Evolutionary conservation across 371 early-diverging fungal species (phyloP).

Genomic region (Haplosporangium sp.): DNA sequence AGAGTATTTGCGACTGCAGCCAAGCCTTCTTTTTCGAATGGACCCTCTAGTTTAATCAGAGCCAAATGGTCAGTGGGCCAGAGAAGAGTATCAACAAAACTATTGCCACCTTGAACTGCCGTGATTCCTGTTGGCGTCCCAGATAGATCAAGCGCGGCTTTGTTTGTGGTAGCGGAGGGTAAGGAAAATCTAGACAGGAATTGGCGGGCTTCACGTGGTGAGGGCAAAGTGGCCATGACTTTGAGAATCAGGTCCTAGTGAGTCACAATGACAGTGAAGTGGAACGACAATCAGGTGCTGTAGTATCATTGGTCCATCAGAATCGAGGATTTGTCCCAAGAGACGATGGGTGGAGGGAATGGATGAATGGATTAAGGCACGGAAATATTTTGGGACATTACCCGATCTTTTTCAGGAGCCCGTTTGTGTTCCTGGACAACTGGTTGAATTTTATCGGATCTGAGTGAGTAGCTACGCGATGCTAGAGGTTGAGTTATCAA

Average conservation of each 20-base stretch:
- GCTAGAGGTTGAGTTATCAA: background rate
- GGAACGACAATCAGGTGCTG: background rate
- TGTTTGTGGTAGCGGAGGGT: conserved; percentile 46
- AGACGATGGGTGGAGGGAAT: background rate
- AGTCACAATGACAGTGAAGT: background rate
- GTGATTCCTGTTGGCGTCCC: background rate
- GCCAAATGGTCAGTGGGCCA: conserved; percentile 67
- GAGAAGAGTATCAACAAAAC: conserved; percentile 64
- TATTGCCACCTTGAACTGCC: conserved; percentile 1
- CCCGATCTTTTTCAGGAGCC: conserved; percentile 47
- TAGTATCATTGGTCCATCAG: background rate
- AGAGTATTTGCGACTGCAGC: conserved; percentile 68
- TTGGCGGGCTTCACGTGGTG: conserved; percentile 81
- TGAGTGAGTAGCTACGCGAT: conserved; percentile 28
- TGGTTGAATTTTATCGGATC: conserved; percentile 42
- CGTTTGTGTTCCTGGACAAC: conserved; percentile 25
- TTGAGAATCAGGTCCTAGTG: conserved; percentile 63
- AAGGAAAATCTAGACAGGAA: conserved; percentile 75
- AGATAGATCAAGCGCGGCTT: background rate
- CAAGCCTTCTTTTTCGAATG: conserved; percentile 65
- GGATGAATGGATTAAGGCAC: background rate
- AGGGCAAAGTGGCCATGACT: conserved; percentile 76
- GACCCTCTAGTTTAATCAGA: conserved; percentile 71
- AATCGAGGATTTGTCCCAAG: background rate
- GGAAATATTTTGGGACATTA: conserved; percentile 10